phyloP scores from a whole-genome alignment of 2,329 filamentous ascomycete genomes.

The Magnaporthiopsis incrustans region DNA sequence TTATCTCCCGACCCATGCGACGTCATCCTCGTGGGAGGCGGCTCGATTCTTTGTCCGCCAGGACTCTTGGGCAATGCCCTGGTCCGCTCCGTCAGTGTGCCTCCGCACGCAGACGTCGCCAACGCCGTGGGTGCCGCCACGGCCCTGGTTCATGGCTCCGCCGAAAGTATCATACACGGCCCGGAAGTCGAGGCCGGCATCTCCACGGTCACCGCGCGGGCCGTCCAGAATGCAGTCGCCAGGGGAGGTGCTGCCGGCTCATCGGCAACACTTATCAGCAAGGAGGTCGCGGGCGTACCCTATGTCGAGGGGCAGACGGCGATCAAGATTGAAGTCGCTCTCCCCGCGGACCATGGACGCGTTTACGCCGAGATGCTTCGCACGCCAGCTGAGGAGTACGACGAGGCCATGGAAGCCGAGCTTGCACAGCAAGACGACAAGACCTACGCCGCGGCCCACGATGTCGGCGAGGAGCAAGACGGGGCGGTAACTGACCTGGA shows the following conservation, averaged over 20 bases:
- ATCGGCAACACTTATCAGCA: slow-evolving; percentile 13
- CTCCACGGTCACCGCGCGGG: slow-evolving; percentile 30
- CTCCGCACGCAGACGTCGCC: slow-evolving; percentile 49
- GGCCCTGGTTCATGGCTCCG: slow-evolving; percentile 47
- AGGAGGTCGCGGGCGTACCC: slow-evolving; percentile 16
- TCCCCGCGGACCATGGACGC: slow-evolving; percentile 52
- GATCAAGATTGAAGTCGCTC: slow-evolving; percentile 43
- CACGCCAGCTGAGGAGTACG: not conserved
- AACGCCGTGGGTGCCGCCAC: slow-evolving; percentile 60
- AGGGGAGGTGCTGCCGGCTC: slow-evolving; percentile 30
- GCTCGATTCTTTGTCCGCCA: slow-evolving; percentile 49
- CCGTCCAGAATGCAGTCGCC: slow-evolving; percentile 34
- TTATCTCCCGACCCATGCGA: slow-evolving; percentile 50
- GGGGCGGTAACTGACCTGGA: slow-evolving; percentile 19
- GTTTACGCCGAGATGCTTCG: slow-evolving; percentile 23
- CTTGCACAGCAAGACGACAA: slow-evolving; percentile 3
- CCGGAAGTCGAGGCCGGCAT: slow-evolving; percentile 26
- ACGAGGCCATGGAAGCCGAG: not conserved
- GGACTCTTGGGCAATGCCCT: slow-evolving; percentile 46
- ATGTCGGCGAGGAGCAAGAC: not conserved
- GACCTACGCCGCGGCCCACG: not conserved
- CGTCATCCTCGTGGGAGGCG: slow-evolving; percentile 56
- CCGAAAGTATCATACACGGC: slow-evolving; percentile 44
- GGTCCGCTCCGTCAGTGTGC: slow-evolving; percentile 31
- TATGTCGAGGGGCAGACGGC: slow-evolving; percentile 24